A percentile compares a stretch with the other conserved stretches of the same genome.
Evolutionary conservation across 441 rosid species (phyloP).

Genomic region (Croton setiger): DNA sequence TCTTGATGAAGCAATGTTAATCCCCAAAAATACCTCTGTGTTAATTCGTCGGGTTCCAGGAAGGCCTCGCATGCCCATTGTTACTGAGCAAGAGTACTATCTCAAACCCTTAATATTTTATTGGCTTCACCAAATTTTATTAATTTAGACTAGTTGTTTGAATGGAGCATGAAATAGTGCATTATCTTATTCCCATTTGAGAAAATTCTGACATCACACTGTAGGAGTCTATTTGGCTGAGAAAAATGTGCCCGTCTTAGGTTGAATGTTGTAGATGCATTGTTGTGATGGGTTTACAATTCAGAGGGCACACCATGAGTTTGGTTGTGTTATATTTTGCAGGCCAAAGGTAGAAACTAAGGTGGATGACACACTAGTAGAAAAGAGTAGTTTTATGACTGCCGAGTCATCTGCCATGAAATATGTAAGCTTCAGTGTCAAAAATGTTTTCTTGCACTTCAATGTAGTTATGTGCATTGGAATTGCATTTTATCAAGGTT

Average conservation of each 20-base stretch:
- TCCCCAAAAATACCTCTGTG: conserved; percentile 97
- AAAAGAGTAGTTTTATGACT: conserved; percentile 44
- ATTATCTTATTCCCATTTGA: neutral
- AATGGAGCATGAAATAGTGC: conserved; percentile 6
- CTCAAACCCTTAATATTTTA: conserved; percentile 45
- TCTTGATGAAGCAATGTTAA: conserved; percentile 92
- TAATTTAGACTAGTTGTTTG: conserved; percentile 9
- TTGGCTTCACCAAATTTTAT: conserved; percentile 18
- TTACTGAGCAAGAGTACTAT: conserved; percentile 81
- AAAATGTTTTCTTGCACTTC: neutral
- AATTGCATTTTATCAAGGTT: neutral
- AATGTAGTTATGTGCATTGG: neutral
- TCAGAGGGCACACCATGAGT: conserved; percentile 30
- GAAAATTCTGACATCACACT: neutral
- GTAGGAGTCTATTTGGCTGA: neutral
- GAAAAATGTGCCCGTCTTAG: neutral
- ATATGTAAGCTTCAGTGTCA: conserved; percentile 49
- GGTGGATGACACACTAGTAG: conserved; percentile 44
- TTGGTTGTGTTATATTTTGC: conserved; percentile 29
- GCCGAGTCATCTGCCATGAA: conserved; percentile 52
- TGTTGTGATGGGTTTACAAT: conserved; percentile 5
- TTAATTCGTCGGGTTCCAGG: conserved; percentile 98
- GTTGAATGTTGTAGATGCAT: neutral
- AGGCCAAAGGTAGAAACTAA: conserved; percentile 65
- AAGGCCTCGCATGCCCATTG: conserved; percentile 93